Conservation (phyloP, 179 eudicot species). For the Actinidia arguta region DNA sequence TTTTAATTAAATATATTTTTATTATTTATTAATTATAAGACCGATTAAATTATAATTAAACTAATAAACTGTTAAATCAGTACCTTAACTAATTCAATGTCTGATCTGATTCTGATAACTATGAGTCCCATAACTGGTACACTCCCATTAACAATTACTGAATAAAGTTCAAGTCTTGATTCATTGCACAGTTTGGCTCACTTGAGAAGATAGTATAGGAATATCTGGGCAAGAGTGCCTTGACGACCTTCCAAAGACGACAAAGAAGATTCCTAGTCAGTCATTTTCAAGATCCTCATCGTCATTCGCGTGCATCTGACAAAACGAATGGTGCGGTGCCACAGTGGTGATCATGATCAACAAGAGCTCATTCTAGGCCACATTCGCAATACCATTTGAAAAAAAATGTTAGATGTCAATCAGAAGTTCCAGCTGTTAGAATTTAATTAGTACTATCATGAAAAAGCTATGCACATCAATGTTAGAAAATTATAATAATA, state of each 20-base stretch:
- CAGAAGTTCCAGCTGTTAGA: not conserved
- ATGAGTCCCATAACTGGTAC: conserved; percentile 10
- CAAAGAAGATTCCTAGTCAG: conserved; percentile 30
- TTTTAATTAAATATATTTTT: no score
- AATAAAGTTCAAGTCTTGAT: conserved; percentile 33
- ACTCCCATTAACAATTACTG: conserved; percentile 2
- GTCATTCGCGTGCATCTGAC: conserved; percentile 14
- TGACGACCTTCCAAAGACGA: conserved; percentile 11
- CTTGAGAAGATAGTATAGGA: conserved; percentile 30
- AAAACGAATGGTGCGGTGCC: conserved; percentile 15
- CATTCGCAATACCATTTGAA: not conserved
- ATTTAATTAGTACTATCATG: not conserved
- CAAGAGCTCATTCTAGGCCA: conserved; percentile 7
- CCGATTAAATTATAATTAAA: no score
- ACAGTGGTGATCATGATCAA: conserved; percentile 1
- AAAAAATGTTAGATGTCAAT: not conserved
- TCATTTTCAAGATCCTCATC: conserved; percentile 20
- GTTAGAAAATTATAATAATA: not conserved
- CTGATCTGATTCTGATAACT: no score
- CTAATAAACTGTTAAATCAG: no score
- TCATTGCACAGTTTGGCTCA: conserved; percentile 13
- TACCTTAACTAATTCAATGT: no score
- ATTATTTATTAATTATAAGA: no score
- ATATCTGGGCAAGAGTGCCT: conserved; percentile 23
- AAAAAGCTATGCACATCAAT: not conserved